Conservation (phyloP, 2,329 filamentous ascomycete species). For the Tolypocladium cylindrosporum region DNA sequence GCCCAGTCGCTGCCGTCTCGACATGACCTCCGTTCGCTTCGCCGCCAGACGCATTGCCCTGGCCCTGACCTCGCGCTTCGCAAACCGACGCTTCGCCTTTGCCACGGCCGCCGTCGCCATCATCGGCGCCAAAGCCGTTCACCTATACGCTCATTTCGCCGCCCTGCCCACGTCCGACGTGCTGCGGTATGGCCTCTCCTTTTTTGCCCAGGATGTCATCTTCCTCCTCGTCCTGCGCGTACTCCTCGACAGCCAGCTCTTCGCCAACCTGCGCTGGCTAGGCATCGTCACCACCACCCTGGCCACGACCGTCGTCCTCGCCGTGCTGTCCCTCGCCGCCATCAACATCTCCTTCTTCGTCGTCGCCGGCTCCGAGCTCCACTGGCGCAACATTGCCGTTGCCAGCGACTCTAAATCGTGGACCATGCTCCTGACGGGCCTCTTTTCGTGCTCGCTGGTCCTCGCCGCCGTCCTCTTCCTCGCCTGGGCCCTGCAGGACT, state of each 20-base stretch:
- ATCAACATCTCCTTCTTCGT: constrained; percentile 20
- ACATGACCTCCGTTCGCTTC: neutral
- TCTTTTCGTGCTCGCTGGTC: constrained; percentile 9
- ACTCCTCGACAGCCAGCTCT: constrained; percentile 14
- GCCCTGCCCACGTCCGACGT: constrained; percentile 19
- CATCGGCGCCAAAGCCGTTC: constrained; percentile 19
- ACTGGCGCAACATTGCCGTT: constrained; percentile 17
- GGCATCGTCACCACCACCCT: constrained; percentile 7
- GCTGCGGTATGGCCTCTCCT: constrained; percentile 20
- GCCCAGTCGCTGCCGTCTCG: neutral
- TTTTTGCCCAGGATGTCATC: constrained; percentile 22
- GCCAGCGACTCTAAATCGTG: constrained; percentile 14
- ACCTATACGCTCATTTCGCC: constrained; percentile 20
- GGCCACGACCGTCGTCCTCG: constrained; percentile 12
- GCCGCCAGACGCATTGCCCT: constrained; percentile 5
- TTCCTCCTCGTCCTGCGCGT: constrained; percentile 21
- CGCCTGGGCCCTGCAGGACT: constrained; percentile 12
- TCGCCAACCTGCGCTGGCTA: constrained; percentile 10
- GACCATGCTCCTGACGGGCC: constrained; percentile 14
- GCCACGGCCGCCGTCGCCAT: constrained; percentile 18
- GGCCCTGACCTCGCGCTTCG: constrained; percentile 12
- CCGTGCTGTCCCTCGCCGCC: constrained; percentile 9
- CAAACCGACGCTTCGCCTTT: constrained; percentile 20
- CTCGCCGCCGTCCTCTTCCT: constrained; percentile 5
- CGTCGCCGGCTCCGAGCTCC: constrained; percentile 17